phyloP scores from a whole-genome alignment of 768 basidiomycete genomes.

The Russula sp. region DNA sequence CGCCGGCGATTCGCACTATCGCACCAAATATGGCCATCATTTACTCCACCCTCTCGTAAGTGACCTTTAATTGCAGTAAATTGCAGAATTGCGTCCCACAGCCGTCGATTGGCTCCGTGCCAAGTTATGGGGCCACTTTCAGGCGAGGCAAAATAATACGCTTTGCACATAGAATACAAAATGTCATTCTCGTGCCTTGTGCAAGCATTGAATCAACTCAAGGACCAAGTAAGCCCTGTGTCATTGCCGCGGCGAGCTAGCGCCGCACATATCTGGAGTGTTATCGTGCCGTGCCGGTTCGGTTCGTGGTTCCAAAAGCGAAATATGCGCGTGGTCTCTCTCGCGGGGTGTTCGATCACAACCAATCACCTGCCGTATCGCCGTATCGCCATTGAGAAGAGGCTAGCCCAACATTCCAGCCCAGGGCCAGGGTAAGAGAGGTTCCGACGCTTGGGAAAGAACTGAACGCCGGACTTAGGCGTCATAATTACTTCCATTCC shows the following conservation, averaged over 20 bases:
- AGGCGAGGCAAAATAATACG: not conserved
- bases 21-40: not conserved
- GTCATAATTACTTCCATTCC: not conserved
- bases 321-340: not conserved
- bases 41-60: slow-evolving; percentile 5
- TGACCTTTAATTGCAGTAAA: not conserved
- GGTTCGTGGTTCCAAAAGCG: not conserved
- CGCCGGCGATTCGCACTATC: not conserved
- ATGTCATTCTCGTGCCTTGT: not conserved
- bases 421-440: not conserved
- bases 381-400: not conserved
- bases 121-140: not conserved
- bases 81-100: not conserved
- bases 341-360: slow-evolving; percentile 12
- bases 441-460: not conserved
- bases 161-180: not conserved
- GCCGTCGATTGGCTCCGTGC: not conserved
- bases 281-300: not conserved
- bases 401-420: not conserved
- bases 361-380: not conserved
- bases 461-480: not conserved
- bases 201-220: not conserved
- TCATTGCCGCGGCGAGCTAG: not conserved
- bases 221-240: not conserved
- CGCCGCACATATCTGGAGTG: not conserved